Base-by-base conservation (phyloP, 129 eudicot genomes). In the Logfia minima region DNA sequence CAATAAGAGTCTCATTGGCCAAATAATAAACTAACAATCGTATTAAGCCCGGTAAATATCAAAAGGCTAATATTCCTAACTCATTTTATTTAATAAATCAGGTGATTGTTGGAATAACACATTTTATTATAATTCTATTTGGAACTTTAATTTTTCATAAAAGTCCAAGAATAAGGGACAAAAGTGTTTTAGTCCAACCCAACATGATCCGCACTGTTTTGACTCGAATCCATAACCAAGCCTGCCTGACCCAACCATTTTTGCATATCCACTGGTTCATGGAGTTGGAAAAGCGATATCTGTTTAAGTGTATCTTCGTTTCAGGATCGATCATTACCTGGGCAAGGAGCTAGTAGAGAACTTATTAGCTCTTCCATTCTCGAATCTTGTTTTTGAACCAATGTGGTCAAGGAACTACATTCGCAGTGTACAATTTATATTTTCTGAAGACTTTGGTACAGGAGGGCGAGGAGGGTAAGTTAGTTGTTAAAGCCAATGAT, bases 401-500 rank as follows among this genome's bases (percentile, higher is more conserved):
- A 92, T 93, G 72, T 93, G 98, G 98, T 93, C 98, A 58, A 88
- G 96, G 74, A 89, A 87, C 77, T 93, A 90, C 86, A 93, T 93
- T 78, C 97, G 98, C 8, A 93, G 80, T 59, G 98, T 93, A 45
- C 98, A 93, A 51, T 80, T 93, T 34, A 93, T 93, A 58, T 93
- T 93, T 82, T 90, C 98, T 11, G 98, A 93, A 87, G 97, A 93
- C 79, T 90, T 93, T 76, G 98, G 98, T 60, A 87, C 98, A 4
- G 98, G 90, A 63, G 98, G 98, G 35, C 80, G 98, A 75, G 98
- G 98, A 79, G 98, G 98, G 98, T 93, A 77, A 85, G 92, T 64
- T 78, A 70, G 71, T 17, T 14, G 68, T 48, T 52, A 65, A 35
- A 4, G 32, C 16, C 32, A 48, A 45, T 13, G 10, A 34, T 62